Conservation (phyloP, 2,329 filamentous ascomycete genomes). For the Didymella keratinophila region DNA sequence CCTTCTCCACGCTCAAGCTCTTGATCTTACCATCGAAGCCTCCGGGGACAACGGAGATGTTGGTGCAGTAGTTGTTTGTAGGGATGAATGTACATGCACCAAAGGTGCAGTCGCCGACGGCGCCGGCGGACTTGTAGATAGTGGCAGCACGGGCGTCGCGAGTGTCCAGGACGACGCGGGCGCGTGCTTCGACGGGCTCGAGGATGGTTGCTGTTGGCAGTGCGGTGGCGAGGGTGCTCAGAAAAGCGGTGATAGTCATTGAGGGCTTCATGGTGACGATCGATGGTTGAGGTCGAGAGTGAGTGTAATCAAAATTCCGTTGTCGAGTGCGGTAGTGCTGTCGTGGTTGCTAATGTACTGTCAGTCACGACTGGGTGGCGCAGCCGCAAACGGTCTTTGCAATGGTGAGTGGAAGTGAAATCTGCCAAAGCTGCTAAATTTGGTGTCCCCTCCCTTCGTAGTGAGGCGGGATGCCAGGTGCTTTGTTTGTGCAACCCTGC, state of each 20-base stretch:
- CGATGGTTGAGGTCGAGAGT: too few species aligned
- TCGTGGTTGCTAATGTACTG: background rate
- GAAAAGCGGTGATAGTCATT: background rate
- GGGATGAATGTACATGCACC: slow-evolving; percentile 8
- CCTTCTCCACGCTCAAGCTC: slow-evolving; percentile 18
- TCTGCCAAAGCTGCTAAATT: too few species aligned
- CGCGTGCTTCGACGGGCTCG: slow-evolving; percentile 1
- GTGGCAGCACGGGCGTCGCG: slow-evolving; percentile 9
- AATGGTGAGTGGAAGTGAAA: background rate
- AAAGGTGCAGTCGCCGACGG: background rate
- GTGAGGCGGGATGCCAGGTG: background rate
- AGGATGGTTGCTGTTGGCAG: background rate
- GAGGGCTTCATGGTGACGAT: too few species aligned
- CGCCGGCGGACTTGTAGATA: slow-evolving; percentile 11
- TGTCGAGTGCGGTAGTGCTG: background rate
- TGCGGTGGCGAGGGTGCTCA: background rate
- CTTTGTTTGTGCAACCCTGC: slow-evolving; percentile 6
- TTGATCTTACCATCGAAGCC: slow-evolving; percentile 11
- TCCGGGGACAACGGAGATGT: slow-evolving; percentile 8
- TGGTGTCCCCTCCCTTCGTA: slow-evolving; percentile 6
- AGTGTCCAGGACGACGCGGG: background rate
- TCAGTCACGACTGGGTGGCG: background rate
- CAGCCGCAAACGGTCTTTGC: background rate
- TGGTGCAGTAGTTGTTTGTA: slow-evolving; percentile 6
- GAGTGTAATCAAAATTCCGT: too few species aligned